phyloP scores from a whole-genome alignment of 352 stramenopile species.

The Stramenopiles sp. region DNA sequence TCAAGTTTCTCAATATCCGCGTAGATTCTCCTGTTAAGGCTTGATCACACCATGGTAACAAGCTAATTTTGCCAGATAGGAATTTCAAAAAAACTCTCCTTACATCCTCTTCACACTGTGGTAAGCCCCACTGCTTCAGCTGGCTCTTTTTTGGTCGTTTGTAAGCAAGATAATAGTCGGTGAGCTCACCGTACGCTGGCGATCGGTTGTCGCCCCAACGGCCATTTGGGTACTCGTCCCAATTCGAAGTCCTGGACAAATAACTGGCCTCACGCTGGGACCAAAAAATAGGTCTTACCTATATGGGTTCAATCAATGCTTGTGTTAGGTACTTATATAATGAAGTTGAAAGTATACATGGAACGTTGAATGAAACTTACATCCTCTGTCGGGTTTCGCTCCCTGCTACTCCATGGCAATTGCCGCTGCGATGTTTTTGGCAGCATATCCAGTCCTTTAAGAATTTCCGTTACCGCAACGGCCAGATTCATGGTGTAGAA shows the following conservation, averaged over 20 bases:
- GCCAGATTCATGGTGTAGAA: constrained; percentile 87
- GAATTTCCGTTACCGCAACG: constrained; percentile 56
- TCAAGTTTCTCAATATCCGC: constrained; percentile 40
- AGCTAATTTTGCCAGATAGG: constrained; percentile 76
- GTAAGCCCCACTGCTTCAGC: background rate
- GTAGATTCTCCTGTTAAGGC: constrained; percentile 78
- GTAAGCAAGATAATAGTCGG: constrained; percentile 66
- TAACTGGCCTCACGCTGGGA: constrained; percentile 93
- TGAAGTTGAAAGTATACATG: too few species aligned
- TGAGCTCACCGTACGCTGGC: constrained; percentile 84
- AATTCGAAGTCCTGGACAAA: constrained; percentile 83
- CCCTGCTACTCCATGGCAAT: constrained; percentile 94
- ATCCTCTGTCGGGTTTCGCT: constrained; percentile 54
- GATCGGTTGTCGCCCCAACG: constrained; percentile 82
- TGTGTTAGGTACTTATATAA: too few species aligned
- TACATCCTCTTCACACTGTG: constrained; percentile 48
- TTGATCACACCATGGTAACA: constrained; percentile 89
- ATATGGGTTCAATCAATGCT: too few species aligned
- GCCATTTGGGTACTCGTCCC: constrained; percentile 89
- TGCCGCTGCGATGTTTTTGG: background rate
- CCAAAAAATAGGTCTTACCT: constrained; percentile 95
- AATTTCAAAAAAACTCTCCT: constrained; percentile 87
- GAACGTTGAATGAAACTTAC: too few species aligned
- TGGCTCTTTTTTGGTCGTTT: background rate
- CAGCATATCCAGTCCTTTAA: constrained; percentile 45